phyloP scores from a whole-genome alignment of 768 basidiomycete species.

The Boletellus ananiceps region DNA sequence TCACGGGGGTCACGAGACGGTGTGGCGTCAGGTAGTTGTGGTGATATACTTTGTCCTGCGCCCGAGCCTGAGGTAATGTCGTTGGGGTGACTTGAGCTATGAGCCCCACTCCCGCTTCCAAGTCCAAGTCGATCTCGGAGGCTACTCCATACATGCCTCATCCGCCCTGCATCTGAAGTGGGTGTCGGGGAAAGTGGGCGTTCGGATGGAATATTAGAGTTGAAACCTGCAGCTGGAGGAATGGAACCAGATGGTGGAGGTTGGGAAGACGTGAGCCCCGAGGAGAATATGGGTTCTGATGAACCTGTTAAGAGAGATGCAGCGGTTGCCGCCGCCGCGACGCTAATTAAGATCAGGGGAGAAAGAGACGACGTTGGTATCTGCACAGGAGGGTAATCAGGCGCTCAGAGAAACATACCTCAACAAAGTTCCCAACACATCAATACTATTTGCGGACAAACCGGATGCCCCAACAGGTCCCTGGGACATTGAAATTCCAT shows the following conservation, averaged over 20 bases:
- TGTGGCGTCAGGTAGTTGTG: conserved; percentile 9
- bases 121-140: conserved; percentile 66
- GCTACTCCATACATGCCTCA: conserved; percentile 64
- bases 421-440: conserved; percentile 76
- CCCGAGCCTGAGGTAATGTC: conserved; percentile 5
- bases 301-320: conserved; percentile 77
- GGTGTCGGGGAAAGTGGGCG: conserved; percentile 42
- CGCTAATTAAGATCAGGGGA: conserved; percentile 39
- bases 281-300: conserved; percentile 58
- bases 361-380: neutral
- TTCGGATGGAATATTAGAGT: conserved; percentile 20
- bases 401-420: conserved; percentile 44
- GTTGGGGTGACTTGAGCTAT: conserved; percentile 11
- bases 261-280: conserved; percentile 44
- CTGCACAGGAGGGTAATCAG: neutral
- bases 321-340: conserved; percentile 89
- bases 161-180: conserved; percentile 37
- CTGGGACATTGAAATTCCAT: conserved; percentile 24
- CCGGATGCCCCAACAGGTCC: conserved; percentile 29
- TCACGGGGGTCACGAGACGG: conserved; percentile 51
- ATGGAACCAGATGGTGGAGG: conserved; percentile 10
- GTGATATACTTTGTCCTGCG: conserved; percentile 5
- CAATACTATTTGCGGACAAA: conserved; percentile 71
- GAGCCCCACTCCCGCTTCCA: conserved; percentile 26
- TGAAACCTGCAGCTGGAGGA: conserved; percentile 10